A percentile compares a stretch with the other conserved stretches of the same genome.
Evolutionary conservation across 164 flowering plant species (phyloP).

Genomic region (Nymphaea thermarum): DNA sequence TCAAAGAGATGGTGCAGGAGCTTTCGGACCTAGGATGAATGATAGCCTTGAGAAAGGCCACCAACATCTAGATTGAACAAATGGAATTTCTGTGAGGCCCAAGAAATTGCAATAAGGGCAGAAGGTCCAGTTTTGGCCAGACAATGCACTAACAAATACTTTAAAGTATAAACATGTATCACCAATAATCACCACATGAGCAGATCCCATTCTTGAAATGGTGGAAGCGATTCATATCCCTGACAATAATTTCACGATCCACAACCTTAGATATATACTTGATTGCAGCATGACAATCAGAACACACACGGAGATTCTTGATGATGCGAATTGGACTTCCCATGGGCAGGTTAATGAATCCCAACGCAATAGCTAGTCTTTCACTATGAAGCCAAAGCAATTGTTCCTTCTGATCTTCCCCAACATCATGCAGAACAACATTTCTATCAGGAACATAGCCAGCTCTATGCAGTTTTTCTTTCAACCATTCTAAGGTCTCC

Average conservation of each 20-base stretch:
- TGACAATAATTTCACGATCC: slow-evolving; percentile 54
- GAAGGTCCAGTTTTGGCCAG: too few relatives aligned
- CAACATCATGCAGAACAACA: slow-evolving; percentile 62
- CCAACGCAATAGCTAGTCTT: slow-evolving; percentile 79
- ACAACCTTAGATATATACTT: slow-evolving; percentile 54
- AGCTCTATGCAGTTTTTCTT: slow-evolving; percentile 29
- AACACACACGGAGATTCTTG: slow-evolving; percentile 74
- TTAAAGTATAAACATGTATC: slow-evolving; percentile 5
- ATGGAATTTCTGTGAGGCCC: too few relatives aligned
- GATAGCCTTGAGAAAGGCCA: too few relatives aligned
- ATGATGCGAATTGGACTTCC: slow-evolving; percentile 61
- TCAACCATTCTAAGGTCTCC: slow-evolving; percentile 73
- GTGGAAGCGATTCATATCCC: slow-evolving; percentile 92
- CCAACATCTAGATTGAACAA: too few relatives aligned
- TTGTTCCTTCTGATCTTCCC: slow-evolving; percentile 63
- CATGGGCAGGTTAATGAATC: slow-evolving; percentile 35
- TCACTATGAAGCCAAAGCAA: slow-evolving; percentile 79
- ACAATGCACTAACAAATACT: too few relatives aligned
- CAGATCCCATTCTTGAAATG: slow-evolving; percentile 68
- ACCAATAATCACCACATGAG: slow-evolving; percentile 96
- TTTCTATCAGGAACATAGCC: slow-evolving; percentile 54
- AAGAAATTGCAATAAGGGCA: too few relatives aligned
- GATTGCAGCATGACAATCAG: slow-evolving; percentile 67
- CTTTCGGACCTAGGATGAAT: too few relatives aligned
- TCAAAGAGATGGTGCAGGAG: too few relatives aligned